Evolutionary conservation across 352 stramenopile genomes (phyloP).

Genomic region (Globisporangium rhizosaccharum): DNA sequence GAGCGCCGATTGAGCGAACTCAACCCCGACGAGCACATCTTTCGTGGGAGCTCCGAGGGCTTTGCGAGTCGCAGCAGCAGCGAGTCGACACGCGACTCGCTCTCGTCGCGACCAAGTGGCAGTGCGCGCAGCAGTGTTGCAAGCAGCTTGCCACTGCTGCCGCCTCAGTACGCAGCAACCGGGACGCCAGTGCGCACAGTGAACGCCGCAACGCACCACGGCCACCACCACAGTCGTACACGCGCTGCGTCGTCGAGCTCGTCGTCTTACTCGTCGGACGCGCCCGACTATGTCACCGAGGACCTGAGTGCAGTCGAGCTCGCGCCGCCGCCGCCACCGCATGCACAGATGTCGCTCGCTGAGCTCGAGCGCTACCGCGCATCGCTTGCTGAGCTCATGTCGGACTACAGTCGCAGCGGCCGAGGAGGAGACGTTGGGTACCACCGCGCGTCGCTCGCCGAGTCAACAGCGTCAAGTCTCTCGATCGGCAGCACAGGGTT

Average conservation of each 20-base stretch:
- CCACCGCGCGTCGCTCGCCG: slow-evolving; percentile 2
- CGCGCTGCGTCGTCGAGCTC: slow-evolving; percentile 23
- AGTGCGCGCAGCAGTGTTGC: background rate
- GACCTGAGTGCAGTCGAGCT: background rate
- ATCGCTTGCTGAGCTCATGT: slow-evolving; percentile 58
- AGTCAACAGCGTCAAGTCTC: slow-evolving; percentile 23
- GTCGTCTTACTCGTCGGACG: slow-evolving; percentile 27
- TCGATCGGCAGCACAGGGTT: background rate
- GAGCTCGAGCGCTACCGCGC: slow-evolving; percentile 39
- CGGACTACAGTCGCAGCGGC: slow-evolving; percentile 29
- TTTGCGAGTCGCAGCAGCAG: background rate
- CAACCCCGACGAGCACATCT: slow-evolving; percentile 11
- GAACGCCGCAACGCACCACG: slow-evolving; percentile 4
- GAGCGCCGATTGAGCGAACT: slow-evolving; percentile 10
- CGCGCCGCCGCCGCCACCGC: slow-evolving; percentile 2
- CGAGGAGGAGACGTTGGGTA: slow-evolving; percentile 15
- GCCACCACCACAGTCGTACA: slow-evolving; percentile 7
- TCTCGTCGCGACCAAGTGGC: background rate
- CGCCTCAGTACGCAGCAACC: background rate
- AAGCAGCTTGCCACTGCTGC: background rate
- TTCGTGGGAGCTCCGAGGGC: slow-evolving; percentile 6
- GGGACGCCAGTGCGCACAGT: slow-evolving; percentile 1
- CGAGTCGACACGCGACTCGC: background rate
- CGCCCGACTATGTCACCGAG: slow-evolving; percentile 15
- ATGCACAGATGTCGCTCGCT: slow-evolving; percentile 13